Evolutionary conservation across 192 early-diverging fungal species (phyloP), one percentile per base, ranked within the genome.

Genomic region (Helicostylum pulchrum): DNA sequence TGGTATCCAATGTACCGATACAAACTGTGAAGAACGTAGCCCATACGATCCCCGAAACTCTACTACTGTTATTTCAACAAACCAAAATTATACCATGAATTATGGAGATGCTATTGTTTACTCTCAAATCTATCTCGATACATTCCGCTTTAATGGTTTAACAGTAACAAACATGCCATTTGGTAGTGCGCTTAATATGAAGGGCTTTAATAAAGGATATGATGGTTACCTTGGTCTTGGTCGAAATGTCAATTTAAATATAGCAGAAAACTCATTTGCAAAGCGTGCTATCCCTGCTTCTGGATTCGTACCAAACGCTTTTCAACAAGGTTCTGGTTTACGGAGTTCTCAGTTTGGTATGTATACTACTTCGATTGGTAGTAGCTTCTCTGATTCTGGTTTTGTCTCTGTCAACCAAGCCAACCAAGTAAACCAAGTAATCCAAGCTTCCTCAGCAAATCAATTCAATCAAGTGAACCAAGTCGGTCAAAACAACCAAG

Each of bases 141-240:
- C 71, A 4, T 42, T 66, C 32, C n/a, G 23, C 2, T 73, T 67
- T 23, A 26, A 47, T 7, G 71, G 62, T 31, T 6, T 67, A 7
- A 67, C 32, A 14, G 66, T 73, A n/a, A 31, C 58, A 2, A 43
- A 73, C 50, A 66, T 66, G 64, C 71, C 71, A 32, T 64, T 73
- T 46, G 71, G 71, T 54, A 65, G 66, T 60, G 71, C 71, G 19
- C 63, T 67, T 21, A 61, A 53, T 15, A 73, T 73, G 71, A 53
- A 47, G 32, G 71, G 71, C 17, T 73, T 73, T 12, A 43, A 39
- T 17, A 26, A 57, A n/a, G 71, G 71, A 23, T 73, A 67, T 21
- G 71, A 73, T 45, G 71, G 71, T 39, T 73, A 67, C 14, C 62
- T 73, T 30, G 71, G 71, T 62, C 64, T 73, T 26, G 71, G 71